Conservation (phyloP, 2,329 filamentous ascomycete genomes). For the Claviceps quebecensis region DNA sequence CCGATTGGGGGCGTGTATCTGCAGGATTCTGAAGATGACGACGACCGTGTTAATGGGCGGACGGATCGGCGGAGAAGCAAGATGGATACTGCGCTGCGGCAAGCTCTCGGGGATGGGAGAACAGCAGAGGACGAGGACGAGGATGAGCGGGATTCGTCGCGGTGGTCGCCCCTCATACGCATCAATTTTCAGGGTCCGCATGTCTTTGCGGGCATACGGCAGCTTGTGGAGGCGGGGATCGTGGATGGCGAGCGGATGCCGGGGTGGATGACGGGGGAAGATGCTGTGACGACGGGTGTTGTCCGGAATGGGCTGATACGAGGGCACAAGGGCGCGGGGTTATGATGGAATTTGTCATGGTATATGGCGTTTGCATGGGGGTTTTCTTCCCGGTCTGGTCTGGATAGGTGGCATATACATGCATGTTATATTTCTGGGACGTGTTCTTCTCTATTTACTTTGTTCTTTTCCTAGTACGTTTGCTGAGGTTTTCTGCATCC, state of each 20-base stretch:
- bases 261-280: constrained; percentile 82
- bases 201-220: constrained; percentile 66
- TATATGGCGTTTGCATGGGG: constrained; percentile 5
- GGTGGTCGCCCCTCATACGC: constrained; percentile 29
- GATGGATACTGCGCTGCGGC: constrained; percentile 21
- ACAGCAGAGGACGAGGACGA: constrained; percentile 13
- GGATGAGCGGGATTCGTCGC: constrained; percentile 13
- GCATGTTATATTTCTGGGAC: constrained; percentile 2
- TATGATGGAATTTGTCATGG: constrained; percentile 20
- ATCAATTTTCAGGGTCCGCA: constrained; percentile 63
- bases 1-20: constrained; percentile 8
- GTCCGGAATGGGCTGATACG: constrained; percentile 53
- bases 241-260: constrained; percentile 70
- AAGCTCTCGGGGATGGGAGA: constrained; percentile 12
- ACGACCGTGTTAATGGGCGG: constrained; percentile 7
- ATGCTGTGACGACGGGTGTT: constrained; percentile 60
- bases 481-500: neutral
- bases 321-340: constrained; percentile 41
- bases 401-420: constrained; percentile 7
- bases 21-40: constrained; percentile 14
- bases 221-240: constrained; percentile 62
- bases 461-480: neutral
- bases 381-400: neutral
- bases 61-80: constrained; percentile 18
- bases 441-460: neutral